phyloP scores from a whole-genome alignment of 2,329 filamentous ascomycete species.

The Colletotrichum sp. region DNA sequence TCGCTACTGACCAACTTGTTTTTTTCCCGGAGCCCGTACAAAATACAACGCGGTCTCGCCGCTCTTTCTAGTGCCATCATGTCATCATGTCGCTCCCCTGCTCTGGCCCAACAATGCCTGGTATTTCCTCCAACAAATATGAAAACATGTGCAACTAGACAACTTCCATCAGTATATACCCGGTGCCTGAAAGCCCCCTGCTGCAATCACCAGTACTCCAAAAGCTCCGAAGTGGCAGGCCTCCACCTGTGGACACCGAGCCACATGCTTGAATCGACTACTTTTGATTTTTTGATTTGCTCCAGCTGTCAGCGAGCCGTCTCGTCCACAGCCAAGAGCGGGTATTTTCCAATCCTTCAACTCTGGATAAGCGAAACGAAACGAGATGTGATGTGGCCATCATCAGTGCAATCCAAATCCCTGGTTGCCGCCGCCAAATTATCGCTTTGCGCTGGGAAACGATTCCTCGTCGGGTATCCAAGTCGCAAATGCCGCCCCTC shows the following conservation, averaged over 20 bases:
- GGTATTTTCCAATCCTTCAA: background rate
- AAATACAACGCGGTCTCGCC: conserved; percentile 1
- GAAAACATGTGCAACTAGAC: conserved; percentile 9
- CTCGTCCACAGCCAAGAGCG: background rate
- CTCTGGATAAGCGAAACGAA: background rate
- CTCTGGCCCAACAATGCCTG: conserved; percentile 10
- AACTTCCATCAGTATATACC: background rate
- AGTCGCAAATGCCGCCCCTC: background rate
- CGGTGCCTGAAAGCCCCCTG: conserved; percentile 1
- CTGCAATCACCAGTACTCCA: conserved; percentile 6
- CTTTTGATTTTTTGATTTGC: conserved; percentile 5
- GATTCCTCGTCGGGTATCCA: background rate
- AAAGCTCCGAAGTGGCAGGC: conserved; percentile 1
- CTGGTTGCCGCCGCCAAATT: background rate
- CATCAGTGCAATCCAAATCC: background rate
- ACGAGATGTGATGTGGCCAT: background rate
- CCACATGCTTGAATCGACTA: background rate
- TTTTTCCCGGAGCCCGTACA: background rate
- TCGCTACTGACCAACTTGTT: background rate
- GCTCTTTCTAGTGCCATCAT: conserved; percentile 9
- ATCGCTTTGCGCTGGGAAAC: background rate
- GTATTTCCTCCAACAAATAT: conserved; percentile 12
- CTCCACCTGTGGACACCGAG: background rate
- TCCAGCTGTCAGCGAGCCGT: background rate
- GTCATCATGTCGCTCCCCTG: conserved; percentile 4